phyloP scores from a whole-genome alignment of 2,329 filamentous ascomycete species.

The Aureobasidium sp. region DNA sequence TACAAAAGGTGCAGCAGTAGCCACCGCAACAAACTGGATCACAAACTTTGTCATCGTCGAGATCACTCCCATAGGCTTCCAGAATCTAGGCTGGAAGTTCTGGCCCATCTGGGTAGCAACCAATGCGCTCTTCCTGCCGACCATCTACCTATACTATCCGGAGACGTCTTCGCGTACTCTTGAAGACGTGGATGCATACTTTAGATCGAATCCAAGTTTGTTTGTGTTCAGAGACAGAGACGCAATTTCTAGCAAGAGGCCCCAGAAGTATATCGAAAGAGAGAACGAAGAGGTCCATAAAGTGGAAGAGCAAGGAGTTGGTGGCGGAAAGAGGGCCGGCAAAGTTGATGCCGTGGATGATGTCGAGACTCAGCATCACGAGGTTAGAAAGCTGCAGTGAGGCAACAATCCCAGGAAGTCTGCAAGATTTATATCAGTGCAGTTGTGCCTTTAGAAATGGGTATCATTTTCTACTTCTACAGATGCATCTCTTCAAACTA shows the following conservation, averaged over 20 bases:
- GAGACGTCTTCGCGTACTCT: slow-evolving; percentile 25
- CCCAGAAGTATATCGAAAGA: slow-evolving; percentile 42
- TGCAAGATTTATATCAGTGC: no score
- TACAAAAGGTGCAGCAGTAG: slow-evolving; percentile 43
- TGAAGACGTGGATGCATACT: slow-evolving; percentile 27
- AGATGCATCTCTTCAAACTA: background rate
- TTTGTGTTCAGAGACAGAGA: slow-evolving; percentile 44
- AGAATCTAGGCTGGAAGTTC: slow-evolving; percentile 25
- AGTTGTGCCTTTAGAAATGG: background rate
- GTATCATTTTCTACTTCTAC: background rate
- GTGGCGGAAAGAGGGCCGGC: background rate
- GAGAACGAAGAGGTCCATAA: slow-evolving; percentile 32
- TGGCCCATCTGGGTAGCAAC: slow-evolving; percentile 24
- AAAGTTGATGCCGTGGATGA: background rate
- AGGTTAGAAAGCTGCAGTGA: background rate
- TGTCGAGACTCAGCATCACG: background rate
- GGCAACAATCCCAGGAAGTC: no score
- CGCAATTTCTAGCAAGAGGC: slow-evolving; percentile 32
- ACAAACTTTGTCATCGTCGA: slow-evolving; percentile 33
- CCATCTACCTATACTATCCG: slow-evolving; percentile 35
- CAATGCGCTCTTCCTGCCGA: slow-evolving; percentile 38
- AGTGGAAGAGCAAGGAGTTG: background rate
- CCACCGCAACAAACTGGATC: slow-evolving; percentile 47
- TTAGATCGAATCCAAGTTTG: slow-evolving; percentile 26
- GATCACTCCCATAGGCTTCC: slow-evolving; percentile 40